Base-by-base conservation (phyloP, 2,329 filamentous ascomycete species). In the Beauveria bassiana region DNA sequence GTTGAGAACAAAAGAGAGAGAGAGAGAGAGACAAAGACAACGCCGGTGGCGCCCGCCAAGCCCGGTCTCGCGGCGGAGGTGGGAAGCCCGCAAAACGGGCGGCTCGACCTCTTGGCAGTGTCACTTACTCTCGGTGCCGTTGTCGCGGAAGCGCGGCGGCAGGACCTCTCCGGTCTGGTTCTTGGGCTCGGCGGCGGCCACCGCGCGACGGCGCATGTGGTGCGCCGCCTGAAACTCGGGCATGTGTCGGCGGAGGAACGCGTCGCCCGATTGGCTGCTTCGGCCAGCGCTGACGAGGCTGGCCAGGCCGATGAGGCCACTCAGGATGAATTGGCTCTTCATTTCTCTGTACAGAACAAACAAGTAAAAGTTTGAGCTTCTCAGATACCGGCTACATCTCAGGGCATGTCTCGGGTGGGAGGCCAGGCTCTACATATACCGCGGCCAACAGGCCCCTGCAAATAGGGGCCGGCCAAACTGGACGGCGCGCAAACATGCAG, bases 121-220 rank as follows among this genome's bases (percentile, higher is more conserved):
- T 22, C 12, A 61, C 67, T 60, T 52, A 68, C 67, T 55, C 51
- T 66, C 50, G 18, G 67, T 68, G 50, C 59, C 60, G 12, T 66
- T 59, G 22, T 58, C 65, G 26, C 65, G 55, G 52, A 68, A 68
- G 1, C 38, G 63, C 28, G 47, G 61, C 38, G 54, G 53, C 2
- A 52, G 40, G 4, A 42, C 47, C 34, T 51, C 60, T 14, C 28
- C 38, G 16, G 26, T 54, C 16, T 56, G 34, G 5, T 40, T 53
- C 5, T 52, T 40, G 3, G 28, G 28, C 34, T 50, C 14, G 2
- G 38, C 12, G 31, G n/a, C 9, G 9, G 34, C 24, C 9, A 28
- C 20, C 5, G 24, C 38, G 20, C 52, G 51, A 18, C 54, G 54
- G 49, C 24, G 40, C n/a, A 47, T 42, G 10, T 53, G 45, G 5